Evolutionary conservation across 2,329 filamentous ascomycete species (phyloP).

Genomic region (Massarina eburnea): DNA sequence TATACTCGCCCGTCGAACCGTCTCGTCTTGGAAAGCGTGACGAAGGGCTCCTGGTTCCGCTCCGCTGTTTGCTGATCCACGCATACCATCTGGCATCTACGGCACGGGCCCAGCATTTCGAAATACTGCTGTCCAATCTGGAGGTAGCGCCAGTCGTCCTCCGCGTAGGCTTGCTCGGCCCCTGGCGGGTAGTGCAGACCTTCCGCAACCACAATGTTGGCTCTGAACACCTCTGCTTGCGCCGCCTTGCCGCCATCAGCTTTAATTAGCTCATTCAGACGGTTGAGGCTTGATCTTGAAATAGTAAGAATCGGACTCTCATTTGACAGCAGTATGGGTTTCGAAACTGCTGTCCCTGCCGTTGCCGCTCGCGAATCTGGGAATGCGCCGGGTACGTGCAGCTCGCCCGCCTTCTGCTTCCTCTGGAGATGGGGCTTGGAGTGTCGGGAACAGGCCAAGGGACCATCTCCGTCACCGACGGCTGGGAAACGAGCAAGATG

Average conservation of each 20-base stretch:
- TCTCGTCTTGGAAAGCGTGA: constrained; percentile 84
- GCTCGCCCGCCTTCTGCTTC: constrained; percentile 30
- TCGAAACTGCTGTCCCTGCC: constrained; percentile 54
- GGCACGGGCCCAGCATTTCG: constrained; percentile 77
- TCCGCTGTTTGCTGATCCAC: constrained; percentile 81
- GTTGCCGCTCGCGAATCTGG: constrained; percentile 47
- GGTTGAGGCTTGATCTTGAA: constrained; percentile 75
- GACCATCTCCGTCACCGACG: constrained; percentile 50
- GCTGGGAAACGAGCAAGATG: constrained; percentile 81
- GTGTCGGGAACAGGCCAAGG: constrained; percentile 63
- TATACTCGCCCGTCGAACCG: constrained; percentile 81
- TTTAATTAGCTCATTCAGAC: constrained; percentile 73
- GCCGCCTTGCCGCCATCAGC: constrained; percentile 64
- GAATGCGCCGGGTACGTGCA: constrained; percentile 57
- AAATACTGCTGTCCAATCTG: constrained; percentile 67
- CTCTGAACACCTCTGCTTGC: constrained; percentile 76
- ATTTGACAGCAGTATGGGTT: constrained; percentile 80
- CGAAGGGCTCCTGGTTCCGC: constrained; percentile 81
- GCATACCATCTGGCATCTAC: constrained; percentile 95
- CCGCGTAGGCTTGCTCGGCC: constrained; percentile 66
- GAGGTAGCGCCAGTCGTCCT: constrained; percentile 75
- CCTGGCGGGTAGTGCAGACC: constrained; percentile 46
- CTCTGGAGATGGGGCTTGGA: constrained; percentile 71
- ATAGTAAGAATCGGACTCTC: constrained; percentile 91
- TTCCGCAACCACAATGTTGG: constrained; percentile 76